Base-by-base conservation (phyloP, 1,139 yeast genomes). In the Hansenula anomala region DNA sequence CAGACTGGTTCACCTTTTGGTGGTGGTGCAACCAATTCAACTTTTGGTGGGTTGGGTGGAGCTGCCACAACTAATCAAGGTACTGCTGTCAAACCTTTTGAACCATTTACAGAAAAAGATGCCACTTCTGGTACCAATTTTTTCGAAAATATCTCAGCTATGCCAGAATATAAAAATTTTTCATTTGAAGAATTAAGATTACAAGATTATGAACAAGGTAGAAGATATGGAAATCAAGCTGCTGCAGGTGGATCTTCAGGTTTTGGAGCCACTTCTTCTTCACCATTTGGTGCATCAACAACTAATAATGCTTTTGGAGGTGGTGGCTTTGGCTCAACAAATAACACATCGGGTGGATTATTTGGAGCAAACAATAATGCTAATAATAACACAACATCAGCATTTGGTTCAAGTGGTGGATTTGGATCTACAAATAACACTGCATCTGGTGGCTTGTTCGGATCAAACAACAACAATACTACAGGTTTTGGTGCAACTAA, bases 151-250 rank as follows among this genome's bases (percentile, higher is more conserved):
- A 80, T 94, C 46, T 69, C 85, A 17, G 75, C 87, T 31, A 90
- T 92, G 97, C 96, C 95, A 13, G 95, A 88, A 56, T 92, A 92
- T 59, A 72, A 74, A 49, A 80, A 80, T 54, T 86, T 65, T 54
- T 85, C 96, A 1, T 76, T 82, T 54, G 97, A 90, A 60, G 98
- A 92, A 60, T 73, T 92, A 61, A 75, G 99, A 59, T 67, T 76
- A 51, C 92, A 85, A 60, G 99, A 92, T 63, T 92, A 92, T 59
- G 79, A 80, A 54, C 54, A 51, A 30, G 51, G 54, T 6, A 56
- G 62, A 35, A 41, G 58, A 54, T 33, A 44, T 46, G 50, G 66
- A 51, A 41, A 44, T 27, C 47, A 45, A 17, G 42, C 60, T 27
- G 55, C 58, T 8, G 20, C 28, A 24, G 22, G 23, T 32, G 43